Evolutionary conservation across 2,329 filamentous ascomycete genomes (phyloP), one percentile per base, ranked within the genome.

Genomic region (Trichoderma asperellum): DNA sequence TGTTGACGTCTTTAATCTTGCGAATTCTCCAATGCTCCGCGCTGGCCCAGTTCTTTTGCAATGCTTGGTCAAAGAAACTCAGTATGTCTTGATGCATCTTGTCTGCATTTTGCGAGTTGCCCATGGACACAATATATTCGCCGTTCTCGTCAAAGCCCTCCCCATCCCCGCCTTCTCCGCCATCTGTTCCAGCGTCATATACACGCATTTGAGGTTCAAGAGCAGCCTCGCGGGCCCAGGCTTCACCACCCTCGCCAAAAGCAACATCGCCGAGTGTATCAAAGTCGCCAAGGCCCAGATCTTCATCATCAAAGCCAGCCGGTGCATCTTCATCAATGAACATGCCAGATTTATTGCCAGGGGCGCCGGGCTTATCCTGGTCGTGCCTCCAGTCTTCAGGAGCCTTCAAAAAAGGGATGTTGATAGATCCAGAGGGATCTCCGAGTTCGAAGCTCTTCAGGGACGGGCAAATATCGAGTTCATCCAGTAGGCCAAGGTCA

Each of bases 11-110:
- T 76, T 98, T 98, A 79, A 99, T 96, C 77, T 94, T 93, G 72
- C 92, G 88, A 77, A 99, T 98, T 73, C 95, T 91, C 96, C 96
- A 99, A 80, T 99, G 96, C 79, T 98, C 96, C n/a, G 96, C 95
- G 60, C 94, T 96, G 6, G 92, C 91, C 95, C 96, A 99, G 76
- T 97, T 97, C 86, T 97, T 98, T 78, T 96, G 93, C 55, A 98
- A 83, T 2, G 95, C 94, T 76, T 97, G 93, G 79, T 99, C 96
- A 77, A 99, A 99, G 82, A 98, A 99, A 76, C 92, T 92, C n/a
- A 99, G 86, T 69, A 99, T 97, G 75, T 97, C 95, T 74, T 98
- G 93, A 77, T 97, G 94, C 78, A 91, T 82, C 76, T 85, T 85
- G 75, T 93, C 92, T 62, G 86, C 85, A 67, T 89, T 88, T 61